phyloP scores from a whole-genome alignment of 495 filamentous ascomycete genomes.

The Xylaria cubensis region DNA sequence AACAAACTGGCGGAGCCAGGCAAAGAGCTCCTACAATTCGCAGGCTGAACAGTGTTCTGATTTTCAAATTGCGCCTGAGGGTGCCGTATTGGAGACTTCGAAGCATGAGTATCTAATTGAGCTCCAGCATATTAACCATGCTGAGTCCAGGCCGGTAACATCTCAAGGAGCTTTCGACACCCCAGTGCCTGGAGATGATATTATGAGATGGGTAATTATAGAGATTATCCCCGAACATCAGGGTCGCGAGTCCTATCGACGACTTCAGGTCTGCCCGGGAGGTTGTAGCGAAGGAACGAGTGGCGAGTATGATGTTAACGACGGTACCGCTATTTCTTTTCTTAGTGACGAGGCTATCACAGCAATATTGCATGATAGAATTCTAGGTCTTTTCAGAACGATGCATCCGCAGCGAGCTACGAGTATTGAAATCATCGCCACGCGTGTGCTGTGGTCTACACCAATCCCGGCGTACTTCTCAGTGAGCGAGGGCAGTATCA shows the following conservation, averaged over 20 bases:
- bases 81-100: neutral
- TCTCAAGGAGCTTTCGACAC: neutral
- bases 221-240: neutral
- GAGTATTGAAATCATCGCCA: neutral
- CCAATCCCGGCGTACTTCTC: slow-evolving; percentile 13
- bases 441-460: neutral
- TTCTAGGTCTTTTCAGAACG: neutral
- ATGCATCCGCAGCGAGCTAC: neutral
- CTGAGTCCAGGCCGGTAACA: neutral
- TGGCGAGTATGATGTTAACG: neutral
- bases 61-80: neutral
- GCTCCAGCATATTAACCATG: neutral
- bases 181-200: neutral
- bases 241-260: too few relatives aligned
- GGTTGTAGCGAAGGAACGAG: neutral
- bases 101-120: neutral
- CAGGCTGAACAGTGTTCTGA: neutral
- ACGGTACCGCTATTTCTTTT: neutral
- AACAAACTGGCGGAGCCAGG: too few relatives aligned
- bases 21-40: neutral
- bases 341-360: neutral
- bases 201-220: neutral
- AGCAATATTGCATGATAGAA: neutral
- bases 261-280: slow-evolving; percentile 1
- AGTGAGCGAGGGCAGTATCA: neutral